Conservation (phyloP, 1,139 yeast species). For the Geotrichum siamense region DNA sequence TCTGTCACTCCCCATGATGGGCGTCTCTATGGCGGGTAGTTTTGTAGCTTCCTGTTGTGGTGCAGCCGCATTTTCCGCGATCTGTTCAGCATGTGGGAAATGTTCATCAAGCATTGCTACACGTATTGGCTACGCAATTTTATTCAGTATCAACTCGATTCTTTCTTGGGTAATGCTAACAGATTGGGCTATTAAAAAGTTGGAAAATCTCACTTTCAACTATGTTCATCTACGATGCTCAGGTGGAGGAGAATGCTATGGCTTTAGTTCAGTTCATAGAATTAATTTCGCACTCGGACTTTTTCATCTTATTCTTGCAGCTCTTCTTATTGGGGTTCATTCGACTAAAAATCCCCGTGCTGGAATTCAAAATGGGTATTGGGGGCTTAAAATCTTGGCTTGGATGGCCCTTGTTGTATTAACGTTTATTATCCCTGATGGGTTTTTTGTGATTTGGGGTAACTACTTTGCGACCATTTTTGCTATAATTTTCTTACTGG, state of each 20-base stretch:
- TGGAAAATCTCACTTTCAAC: slow-evolving; percentile 60
- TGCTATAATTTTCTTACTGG: slow-evolving; percentile 77
- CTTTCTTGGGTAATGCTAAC: slow-evolving; percentile 88
- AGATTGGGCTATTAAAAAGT: slow-evolving; percentile 67
- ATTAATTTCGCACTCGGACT: slow-evolving; percentile 82
- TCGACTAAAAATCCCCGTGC: slow-evolving; percentile 78
- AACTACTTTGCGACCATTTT: slow-evolving; percentile 80
- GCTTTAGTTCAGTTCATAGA: slow-evolving; percentile 89
- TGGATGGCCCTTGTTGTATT: slow-evolving; percentile 54
- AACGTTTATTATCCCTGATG: slow-evolving; percentile 78
- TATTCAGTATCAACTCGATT: slow-evolving; percentile 69
- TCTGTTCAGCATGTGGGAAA: slow-evolving; percentile 46
- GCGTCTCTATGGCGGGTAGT: slow-evolving; percentile 52
- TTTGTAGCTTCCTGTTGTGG: slow-evolving; percentile 79
- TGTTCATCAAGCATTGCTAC: slow-evolving; percentile 72
- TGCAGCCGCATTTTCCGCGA: slow-evolving; percentile 71
- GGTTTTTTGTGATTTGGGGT: slow-evolving; percentile 83
- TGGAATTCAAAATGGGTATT: slow-evolving; percentile 76
- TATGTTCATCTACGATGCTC: slow-evolving; percentile 59
- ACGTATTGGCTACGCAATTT: slow-evolving; percentile 74
- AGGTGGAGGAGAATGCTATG: slow-evolving; percentile 62
- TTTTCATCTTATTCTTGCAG: slow-evolving; percentile 67
- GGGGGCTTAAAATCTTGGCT: slow-evolving; percentile 67
- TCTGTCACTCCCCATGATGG: slow-evolving; percentile 44
- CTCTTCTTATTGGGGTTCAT: slow-evolving; percentile 60